These are phyloP conservation scores for Phytomonas francai DNA, from an alignment of 208 protist species.

Conservation along the genomic window DNA sequence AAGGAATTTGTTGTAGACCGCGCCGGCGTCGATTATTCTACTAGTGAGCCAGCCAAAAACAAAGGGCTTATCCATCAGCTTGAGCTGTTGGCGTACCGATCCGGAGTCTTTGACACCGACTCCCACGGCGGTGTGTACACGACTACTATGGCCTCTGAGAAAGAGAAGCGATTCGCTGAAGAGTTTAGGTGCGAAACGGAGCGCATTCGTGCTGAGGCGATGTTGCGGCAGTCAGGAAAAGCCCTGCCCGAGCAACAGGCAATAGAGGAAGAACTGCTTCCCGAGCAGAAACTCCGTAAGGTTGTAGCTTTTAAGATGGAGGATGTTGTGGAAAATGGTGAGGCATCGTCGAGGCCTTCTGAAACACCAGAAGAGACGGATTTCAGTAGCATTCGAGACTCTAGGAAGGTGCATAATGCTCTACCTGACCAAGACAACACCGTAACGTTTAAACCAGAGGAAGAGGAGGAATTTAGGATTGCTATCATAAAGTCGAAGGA, in stretches of 20 bases:
- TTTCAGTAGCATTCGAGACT: not conserved
- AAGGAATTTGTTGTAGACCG: constrained; percentile 74
- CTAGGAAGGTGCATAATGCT: not conserved
- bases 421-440: not conserved
- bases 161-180: constrained; percentile 59
- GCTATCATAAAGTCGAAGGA: constrained; percentile 30
- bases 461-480: constrained; percentile 42
- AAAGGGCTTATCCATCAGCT: constrained; percentile 80
- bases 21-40: constrained; percentile 62
- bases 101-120: constrained; percentile 52
- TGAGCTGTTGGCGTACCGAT: constrained; percentile 39
- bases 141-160: constrained; percentile 61
- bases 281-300: not conserved
- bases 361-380: not conserved
- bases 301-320: constrained; percentile 5
- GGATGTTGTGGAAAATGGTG: not conserved
- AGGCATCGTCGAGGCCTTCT: not conserved
- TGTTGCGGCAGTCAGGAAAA: constrained; percentile 13
- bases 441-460: constrained; percentile 8
- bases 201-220: constrained; percentile 52
- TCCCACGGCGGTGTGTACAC: constrained; percentile 39
- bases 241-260: not conserved
- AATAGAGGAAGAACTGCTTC: not conserved
- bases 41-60: constrained; percentile 60
- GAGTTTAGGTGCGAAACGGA: constrained; percentile 63